These are phyloP conservation scores for Zygosaccharomyces bailii DNA, from an alignment of 805 yeast species.

Conservation along the genomic window DNA sequence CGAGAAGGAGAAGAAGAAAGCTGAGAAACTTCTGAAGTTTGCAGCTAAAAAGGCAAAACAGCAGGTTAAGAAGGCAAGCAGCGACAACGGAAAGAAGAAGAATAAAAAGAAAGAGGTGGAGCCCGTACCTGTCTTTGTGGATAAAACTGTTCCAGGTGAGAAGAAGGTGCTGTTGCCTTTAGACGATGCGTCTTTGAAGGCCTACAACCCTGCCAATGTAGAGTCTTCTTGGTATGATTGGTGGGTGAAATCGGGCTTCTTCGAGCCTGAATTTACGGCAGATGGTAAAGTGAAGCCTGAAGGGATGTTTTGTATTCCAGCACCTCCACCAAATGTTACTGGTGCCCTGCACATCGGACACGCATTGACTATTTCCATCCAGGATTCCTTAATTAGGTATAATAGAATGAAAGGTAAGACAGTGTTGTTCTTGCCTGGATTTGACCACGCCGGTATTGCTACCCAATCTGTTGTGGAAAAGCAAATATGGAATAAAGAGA, in stretches of 20 bases:
- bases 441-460: slow-evolving; percentile 98
- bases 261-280: slow-evolving; percentile 76
- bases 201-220: slow-evolving; percentile 87
- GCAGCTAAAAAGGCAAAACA: slow-evolving; percentile 72
- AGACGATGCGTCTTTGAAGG: slow-evolving; percentile 90
- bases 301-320: slow-evolving; percentile 86
- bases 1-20: slow-evolving; percentile 83
- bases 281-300: slow-evolving; percentile 76
- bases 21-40: slow-evolving; percentile 83
- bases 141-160: slow-evolving; percentile 81
- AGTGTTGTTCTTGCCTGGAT: slow-evolving; percentile 89
- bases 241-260: slow-evolving; percentile 90
- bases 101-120: slow-evolving; percentile 66
- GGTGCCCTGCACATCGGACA: slow-evolving; percentile 99
- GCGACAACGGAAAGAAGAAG: slow-evolving; percentile 55
- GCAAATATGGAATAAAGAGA: slow-evolving; percentile 82
- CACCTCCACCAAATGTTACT: slow-evolving; percentile 99
- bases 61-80: slow-evolving; percentile 25
- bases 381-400: slow-evolving; percentile 88
- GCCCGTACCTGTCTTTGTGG: slow-evolving; percentile 80
- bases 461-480: slow-evolving; percentile 98
- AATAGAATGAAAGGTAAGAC: slow-evolving; percentile 98
- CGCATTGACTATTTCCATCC: slow-evolving; percentile 92
- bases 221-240: slow-evolving; percentile 97
- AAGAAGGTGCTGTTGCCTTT: slow-evolving; percentile 83